phyloP scores from a whole-genome alignment of 768 basidiomycete species.

The Cystofilobasidium capitatum region DNA sequence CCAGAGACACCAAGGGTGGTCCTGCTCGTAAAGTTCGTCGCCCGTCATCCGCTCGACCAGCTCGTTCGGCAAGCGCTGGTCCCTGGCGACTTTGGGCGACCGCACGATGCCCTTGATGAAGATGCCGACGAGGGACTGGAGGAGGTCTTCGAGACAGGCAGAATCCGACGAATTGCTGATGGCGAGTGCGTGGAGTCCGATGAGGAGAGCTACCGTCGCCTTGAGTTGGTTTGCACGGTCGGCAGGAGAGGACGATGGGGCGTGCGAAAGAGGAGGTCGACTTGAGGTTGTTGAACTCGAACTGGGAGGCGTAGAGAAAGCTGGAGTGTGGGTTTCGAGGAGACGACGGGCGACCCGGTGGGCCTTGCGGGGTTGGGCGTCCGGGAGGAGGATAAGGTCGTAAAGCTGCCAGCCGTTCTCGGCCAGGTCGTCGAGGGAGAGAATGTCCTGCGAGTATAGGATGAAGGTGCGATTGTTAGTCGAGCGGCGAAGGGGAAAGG shows the following conservation, averaged over 20 bases:
- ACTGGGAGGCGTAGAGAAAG: not conserved
- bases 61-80: slow-evolving; percentile 1
- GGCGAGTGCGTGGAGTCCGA: not conserved
- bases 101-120: slow-evolving; percentile 13
- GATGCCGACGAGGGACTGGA: slow-evolving; percentile 8
- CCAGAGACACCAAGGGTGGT: not conserved
- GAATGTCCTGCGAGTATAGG: not conserved
- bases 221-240: not conserved
- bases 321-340: not conserved
- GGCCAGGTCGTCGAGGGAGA: not conserved
- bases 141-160: not conserved
- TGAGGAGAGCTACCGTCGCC: not conserved
- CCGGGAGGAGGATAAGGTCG: not conserved
- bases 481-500: not conserved
- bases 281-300: not conserved
- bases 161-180: no score
- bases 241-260: not conserved
- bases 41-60: not conserved
- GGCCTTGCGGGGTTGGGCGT: not conserved
- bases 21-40: not conserved
- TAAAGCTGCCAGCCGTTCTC: not conserved
- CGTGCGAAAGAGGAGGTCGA: not conserved
- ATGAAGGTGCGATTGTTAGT: not conserved
- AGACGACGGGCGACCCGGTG: not conserved
- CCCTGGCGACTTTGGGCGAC: not conserved